Conservation (phyloP, 1,284 basidiomycete genomes). For the Blastosporella zonata region DNA sequence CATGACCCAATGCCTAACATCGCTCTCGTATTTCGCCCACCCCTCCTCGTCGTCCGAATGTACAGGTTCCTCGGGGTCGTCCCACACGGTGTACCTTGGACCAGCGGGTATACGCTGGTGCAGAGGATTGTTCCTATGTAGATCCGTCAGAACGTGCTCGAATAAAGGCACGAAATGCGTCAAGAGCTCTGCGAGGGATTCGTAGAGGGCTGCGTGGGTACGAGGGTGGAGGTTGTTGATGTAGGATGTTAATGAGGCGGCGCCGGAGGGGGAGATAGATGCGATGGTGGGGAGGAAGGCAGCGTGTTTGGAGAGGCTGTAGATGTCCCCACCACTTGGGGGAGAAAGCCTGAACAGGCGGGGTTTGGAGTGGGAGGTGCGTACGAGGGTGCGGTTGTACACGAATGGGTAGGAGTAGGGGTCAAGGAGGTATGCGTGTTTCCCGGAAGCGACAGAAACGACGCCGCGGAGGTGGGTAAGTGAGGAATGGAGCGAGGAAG, state of each 20-base stretch:
- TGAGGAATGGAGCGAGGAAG: slow-evolving; percentile 20
- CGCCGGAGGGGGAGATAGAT: slow-evolving; percentile 30
- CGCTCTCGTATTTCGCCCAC: slow-evolving; percentile 39
- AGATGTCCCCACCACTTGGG: slow-evolving; percentile 30
- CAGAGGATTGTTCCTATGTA: slow-evolving; percentile 47
- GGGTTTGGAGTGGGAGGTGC: slow-evolving; percentile 19
- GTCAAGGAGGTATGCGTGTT: slow-evolving; percentile 37
- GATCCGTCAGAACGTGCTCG: slow-evolving; percentile 49
- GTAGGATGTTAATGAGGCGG: slow-evolving; percentile 41
- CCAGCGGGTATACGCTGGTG: slow-evolving; percentile 39
- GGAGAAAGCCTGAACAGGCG: slow-evolving; percentile 26
- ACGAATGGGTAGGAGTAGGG: slow-evolving; percentile 43
- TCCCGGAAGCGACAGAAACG: slow-evolving; percentile 21
- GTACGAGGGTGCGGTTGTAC: slow-evolving; percentile 40
- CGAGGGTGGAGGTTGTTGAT: slow-evolving; percentile 54
- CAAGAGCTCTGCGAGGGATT: slow-evolving; percentile 34
- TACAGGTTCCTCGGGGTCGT: slow-evolving; percentile 47
- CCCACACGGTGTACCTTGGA: slow-evolving; percentile 40
- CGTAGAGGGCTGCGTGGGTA: slow-evolving; percentile 31
- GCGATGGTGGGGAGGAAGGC: slow-evolving; percentile 48
- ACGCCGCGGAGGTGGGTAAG: slow-evolving; percentile 22
- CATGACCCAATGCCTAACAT: slow-evolving; percentile 41
- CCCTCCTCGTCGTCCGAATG: slow-evolving; percentile 47
- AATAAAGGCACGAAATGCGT: slow-evolving; percentile 45
- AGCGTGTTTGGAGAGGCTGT: slow-evolving; percentile 36